Conservation (phyloP, 164 flowering plant genomes). For the Dillenia suffruticosa region DNA sequence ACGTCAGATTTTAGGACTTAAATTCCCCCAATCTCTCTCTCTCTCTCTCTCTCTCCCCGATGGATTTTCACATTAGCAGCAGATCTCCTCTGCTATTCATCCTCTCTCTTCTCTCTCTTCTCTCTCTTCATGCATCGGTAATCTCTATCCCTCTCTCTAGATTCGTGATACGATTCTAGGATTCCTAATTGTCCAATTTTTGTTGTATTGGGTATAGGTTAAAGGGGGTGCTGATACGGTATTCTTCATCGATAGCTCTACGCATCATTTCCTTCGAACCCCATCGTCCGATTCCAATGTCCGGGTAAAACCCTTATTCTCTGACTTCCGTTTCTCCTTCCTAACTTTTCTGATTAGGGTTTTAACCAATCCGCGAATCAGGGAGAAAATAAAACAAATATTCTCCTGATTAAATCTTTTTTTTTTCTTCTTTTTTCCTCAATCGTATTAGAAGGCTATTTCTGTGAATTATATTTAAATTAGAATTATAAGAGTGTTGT, state of each 20-base stretch:
- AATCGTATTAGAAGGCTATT: neutral
- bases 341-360: too few species aligned
- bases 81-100: constrained; percentile 17
- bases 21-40: too few species aligned
- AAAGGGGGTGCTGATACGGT: constrained; percentile 29
- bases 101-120: constrained; percentile 13
- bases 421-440: neutral
- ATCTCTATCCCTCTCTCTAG: neutral
- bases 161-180: constrained; percentile 11
- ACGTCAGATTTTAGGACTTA: too few species aligned
- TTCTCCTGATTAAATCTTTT: neutral
- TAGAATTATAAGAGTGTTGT: too few species aligned
- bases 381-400: too few species aligned
- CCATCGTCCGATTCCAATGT: constrained; percentile 24
- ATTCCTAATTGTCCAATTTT: too few species aligned
- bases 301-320: constrained; percentile 19
- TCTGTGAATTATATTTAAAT: constrained; percentile 3
- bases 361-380: too few species aligned
- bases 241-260: constrained; percentile 39
- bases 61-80: constrained; percentile 17
- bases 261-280: constrained; percentile 27
- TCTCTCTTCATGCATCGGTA: neutral
- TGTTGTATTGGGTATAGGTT: constrained; percentile 15
- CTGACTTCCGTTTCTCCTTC: too few species aligned
- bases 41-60: constrained; percentile 8